Conservation (phyloP, 495 filamentous ascomycete genomes). For the Hypoxylon trugodes region DNA sequence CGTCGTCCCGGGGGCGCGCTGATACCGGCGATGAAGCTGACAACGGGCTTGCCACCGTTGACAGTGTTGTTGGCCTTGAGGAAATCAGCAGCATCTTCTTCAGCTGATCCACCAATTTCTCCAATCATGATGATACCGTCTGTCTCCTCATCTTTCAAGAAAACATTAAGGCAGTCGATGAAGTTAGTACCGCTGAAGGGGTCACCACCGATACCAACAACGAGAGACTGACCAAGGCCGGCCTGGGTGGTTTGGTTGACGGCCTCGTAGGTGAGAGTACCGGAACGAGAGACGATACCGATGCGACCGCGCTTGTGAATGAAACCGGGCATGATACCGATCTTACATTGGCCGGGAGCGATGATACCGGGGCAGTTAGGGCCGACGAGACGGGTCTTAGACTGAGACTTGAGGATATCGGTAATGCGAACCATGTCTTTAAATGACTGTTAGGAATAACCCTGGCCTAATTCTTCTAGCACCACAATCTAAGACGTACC, state of each 20-base stretch:
- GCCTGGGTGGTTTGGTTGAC: slow-evolving; percentile 99
- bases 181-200: slow-evolving; percentile 99
- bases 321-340: slow-evolving; percentile 99
- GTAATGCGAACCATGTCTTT: slow-evolving; percentile 99
- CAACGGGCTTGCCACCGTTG: slow-evolving; percentile 87
- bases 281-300: slow-evolving; percentile 97
- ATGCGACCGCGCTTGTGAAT: slow-evolving; percentile 99
- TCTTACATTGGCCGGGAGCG: slow-evolving; percentile 98
- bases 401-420: slow-evolving; percentile 95
- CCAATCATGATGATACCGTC: slow-evolving; percentile 99
- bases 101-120: slow-evolving; percentile 96
- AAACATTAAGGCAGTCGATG: slow-evolving; percentile 97
- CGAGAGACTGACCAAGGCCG: slow-evolving; percentile 95
- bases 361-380: slow-evolving; percentile 99
- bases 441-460: background rate
- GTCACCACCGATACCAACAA: slow-evolving; percentile 98
- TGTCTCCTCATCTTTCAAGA: slow-evolving; percentile 94
- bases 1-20: slow-evolving; percentile 93
- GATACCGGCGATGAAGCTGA: slow-evolving; percentile 98
- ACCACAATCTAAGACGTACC: slow-evolving; percentile 59
- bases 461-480: background rate
- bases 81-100: slow-evolving; percentile 98
- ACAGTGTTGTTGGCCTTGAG: slow-evolving; percentile 86
- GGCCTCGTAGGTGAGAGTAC: slow-evolving; percentile 98
- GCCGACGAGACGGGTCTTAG: slow-evolving; percentile 93